phyloP scores from a whole-genome alignment of 1,284 basidiomycete genomes.

The Austroboletus rostrupii region DNA sequence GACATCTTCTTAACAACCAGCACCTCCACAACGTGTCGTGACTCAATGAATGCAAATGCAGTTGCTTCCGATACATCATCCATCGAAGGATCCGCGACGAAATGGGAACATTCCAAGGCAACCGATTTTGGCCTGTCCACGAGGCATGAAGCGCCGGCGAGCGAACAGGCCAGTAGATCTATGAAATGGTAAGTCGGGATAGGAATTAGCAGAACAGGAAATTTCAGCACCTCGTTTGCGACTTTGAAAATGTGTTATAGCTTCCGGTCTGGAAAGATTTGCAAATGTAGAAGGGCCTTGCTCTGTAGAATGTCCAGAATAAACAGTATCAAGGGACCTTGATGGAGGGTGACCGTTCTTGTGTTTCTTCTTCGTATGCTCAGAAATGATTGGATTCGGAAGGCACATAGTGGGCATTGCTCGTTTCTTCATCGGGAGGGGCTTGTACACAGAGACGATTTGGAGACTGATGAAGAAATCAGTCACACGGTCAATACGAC shows the following conservation, averaged over 20 bases:
- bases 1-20: constrained; percentile 72
- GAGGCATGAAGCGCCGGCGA: constrained; percentile 10
- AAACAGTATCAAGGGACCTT: background rate
- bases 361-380: constrained; percentile 5
- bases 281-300: background rate
- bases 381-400: constrained; percentile 3
- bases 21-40: constrained; percentile 71
- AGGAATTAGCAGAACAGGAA: constrained; percentile 28
- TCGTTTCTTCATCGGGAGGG: constrained; percentile 55
- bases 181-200: constrained; percentile 8
- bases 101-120: constrained; percentile 32
- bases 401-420: constrained; percentile 13
- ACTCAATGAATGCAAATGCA: constrained; percentile 23
- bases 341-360: constrained; percentile 11
- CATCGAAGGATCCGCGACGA: constrained; percentile 19
- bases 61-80: background rate
- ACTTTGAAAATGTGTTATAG: constrained; percentile 40
- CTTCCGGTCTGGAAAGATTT: constrained; percentile 12
- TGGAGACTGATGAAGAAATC: constrained; percentile 47
- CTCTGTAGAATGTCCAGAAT: background rate
- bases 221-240: constrained; percentile 48
- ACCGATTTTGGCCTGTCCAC: constrained; percentile 14
- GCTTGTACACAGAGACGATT: constrained; percentile 68
- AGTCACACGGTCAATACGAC: constrained; percentile 8
- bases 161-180: constrained; percentile 7